Percentiles rank a stretch among this genome's conserved stretches.
These are phyloP conservation scores for Scutellaria minor DNA, from an alignment of 257 asterid genomes.

Conservation along the genomic window DNA sequence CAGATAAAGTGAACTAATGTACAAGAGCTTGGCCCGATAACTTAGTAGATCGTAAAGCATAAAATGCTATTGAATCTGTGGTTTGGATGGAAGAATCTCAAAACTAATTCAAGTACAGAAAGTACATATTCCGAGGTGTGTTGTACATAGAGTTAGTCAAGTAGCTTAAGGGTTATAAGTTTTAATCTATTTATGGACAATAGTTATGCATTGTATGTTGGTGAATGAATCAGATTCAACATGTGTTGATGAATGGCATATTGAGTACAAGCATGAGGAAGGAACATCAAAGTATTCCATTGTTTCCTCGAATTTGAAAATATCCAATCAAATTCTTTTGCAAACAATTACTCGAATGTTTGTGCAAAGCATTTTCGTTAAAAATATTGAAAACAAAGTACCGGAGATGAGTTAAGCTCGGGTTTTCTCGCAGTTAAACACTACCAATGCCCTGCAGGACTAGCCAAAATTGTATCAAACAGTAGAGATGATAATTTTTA, in stretches of 20 bases:
- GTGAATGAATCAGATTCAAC: not conserved
- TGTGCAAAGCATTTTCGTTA: not conserved
- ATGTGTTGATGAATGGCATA: not conserved
- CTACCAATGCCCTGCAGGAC: not conserved
- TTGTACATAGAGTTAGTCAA: not conserved
- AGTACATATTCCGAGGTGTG: not conserved
- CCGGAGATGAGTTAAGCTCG: not conserved
- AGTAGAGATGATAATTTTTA: not conserved
- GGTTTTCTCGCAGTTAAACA: not conserved
- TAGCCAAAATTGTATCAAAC: conserved; percentile 9
- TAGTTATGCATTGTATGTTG: not conserved
- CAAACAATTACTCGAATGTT: not conserved
- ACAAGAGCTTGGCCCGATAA: not conserved
- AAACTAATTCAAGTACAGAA: not conserved
- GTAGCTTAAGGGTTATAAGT: not conserved
- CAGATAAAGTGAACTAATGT: not conserved
- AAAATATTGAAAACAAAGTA: not conserved
- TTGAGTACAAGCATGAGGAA: not conserved
- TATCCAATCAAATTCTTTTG: no score
- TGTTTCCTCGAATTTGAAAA: conserved; percentile 10
- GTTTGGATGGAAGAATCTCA: not conserved
- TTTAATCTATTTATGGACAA: not conserved
- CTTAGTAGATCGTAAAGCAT: not conserved
- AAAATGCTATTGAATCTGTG: conserved; percentile 16
- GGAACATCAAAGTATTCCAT: not conserved